phyloP scores from a whole-genome alignment of 176 grass and related monocot species.

The Areca catechu region DNA sequence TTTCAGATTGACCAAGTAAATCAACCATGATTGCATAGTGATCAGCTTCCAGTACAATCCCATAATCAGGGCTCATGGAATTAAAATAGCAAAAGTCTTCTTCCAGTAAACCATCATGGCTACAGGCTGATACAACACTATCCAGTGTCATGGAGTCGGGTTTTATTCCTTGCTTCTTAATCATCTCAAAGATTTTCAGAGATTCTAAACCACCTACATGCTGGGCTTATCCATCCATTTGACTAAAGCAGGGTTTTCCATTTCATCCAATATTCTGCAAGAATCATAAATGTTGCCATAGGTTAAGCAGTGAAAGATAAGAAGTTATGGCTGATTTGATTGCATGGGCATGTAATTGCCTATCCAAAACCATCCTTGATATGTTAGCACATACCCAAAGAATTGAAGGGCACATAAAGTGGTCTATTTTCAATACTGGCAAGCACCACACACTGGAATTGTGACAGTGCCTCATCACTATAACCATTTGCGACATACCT shows the following conservation, averaged over 20 bases:
- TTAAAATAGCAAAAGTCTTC: slow-evolving; percentile 52
- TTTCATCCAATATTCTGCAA: too few species aligned
- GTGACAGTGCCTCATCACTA: slow-evolving; percentile 43
- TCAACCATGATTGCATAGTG: slow-evolving; percentile 73
- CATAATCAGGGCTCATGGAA: slow-evolving; percentile 51
- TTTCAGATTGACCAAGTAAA: slow-evolving; percentile 62
- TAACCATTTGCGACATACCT: slow-evolving; percentile 44
- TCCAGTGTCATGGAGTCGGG: slow-evolving; percentile 41
- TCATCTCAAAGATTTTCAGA: slow-evolving; percentile 42
- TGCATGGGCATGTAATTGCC: slow-evolving; percentile 42
- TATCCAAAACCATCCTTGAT: slow-evolving; percentile 31
- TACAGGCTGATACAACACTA: slow-evolving; percentile 65
- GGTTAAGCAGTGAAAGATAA: neutral
- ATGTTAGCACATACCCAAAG: slow-evolving; percentile 53
- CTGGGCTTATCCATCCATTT: slow-evolving; percentile 70
- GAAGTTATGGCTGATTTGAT: slow-evolving; percentile 34
- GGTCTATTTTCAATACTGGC: slow-evolving; percentile 35
- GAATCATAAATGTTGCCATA: too few species aligned
- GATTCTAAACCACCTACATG: slow-evolving; percentile 52
- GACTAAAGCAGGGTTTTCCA: slow-evolving; percentile 33
- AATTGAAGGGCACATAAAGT: slow-evolving; percentile 53
- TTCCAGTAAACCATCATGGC: slow-evolving; percentile 50
- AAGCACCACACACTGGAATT: slow-evolving; percentile 30
- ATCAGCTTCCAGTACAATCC: slow-evolving; percentile 36
- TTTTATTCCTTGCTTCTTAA: slow-evolving; percentile 41